Evolutionary conservation across 345 rosid species (phyloP), one percentile per base, ranked within the genome.

Genomic region (Chamaenerion angustifolium): DNA sequence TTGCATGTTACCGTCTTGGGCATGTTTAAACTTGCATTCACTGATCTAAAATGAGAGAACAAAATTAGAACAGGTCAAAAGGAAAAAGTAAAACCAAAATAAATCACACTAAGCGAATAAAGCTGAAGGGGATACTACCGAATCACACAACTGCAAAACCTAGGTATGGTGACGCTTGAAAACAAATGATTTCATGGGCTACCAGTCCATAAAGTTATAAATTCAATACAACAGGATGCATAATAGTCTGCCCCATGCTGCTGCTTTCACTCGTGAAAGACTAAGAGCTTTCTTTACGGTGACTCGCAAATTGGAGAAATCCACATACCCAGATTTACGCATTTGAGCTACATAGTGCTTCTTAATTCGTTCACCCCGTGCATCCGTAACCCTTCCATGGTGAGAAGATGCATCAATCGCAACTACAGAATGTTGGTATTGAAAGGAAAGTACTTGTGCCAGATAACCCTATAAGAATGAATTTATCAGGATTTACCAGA

Each of bases 371-470:
- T 75, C 76, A 42, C 95, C 90, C 17, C 98, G 90, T 50, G 90
- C 73, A 69, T 77, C 69, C 47, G 86, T 81, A 49, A 90, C 75
- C 37, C 59, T 77, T 58, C 94, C 94, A 66, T 81, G 95, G 71
- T 83, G 94, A 71, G 88, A 67, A 64, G 71, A 77, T 19, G 98
- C 83, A 78, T 90, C 98, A 48, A 90, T 75, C 0, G 98, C 95
- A 53, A 83, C 75, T 55, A 85, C 95, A 14, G 88, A 68, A 48
- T 77, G 95, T 49, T 64, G 71, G 64, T 78, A 82, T 54, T 88
- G 82, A 63, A 84, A 84, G 45, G 95, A 80, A 66, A 88, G 85
- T 56, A 85, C 98, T 72, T 90, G 95, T 0, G 95, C 77, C 57
- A 90, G 94, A 68, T 85, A 85, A 56, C 95, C 95, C 95, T 85